Evolutionary conservation across 352 stramenopile species (phyloP).

Genomic region (Pythium oligandrum): DNA sequence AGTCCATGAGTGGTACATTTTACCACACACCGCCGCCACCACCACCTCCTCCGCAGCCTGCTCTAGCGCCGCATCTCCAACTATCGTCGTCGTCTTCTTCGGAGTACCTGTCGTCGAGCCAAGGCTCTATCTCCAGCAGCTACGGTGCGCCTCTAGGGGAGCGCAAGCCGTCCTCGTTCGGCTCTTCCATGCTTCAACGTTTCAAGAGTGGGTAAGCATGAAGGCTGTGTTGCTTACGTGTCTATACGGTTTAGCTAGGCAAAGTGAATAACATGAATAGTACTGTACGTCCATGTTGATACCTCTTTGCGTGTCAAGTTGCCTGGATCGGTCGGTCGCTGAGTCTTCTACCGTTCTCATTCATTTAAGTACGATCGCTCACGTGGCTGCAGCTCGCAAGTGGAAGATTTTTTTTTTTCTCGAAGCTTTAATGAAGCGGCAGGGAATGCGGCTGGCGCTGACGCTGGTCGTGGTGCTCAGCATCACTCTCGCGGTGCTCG

Average conservation of each 20-base stretch:
- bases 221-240: too few relatives aligned
- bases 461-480: slow-evolving; percentile 27
- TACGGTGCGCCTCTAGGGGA: slow-evolving; percentile 24
- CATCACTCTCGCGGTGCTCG: slow-evolving; percentile 4
- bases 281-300: too few relatives aligned
- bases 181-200: slow-evolving; percentile 50
- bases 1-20: slow-evolving; percentile 2
- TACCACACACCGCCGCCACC: slow-evolving; percentile 7
- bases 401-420: too few relatives aligned
- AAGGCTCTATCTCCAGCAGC: slow-evolving; percentile 29
- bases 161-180: slow-evolving; percentile 45
- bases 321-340: too few relatives aligned
- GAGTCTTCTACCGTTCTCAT: too few relatives aligned
- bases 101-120: slow-evolving; percentile 44
- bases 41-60: slow-evolving; percentile 1
- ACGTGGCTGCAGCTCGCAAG: too few relatives aligned
- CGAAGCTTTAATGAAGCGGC: too few relatives aligned
- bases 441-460: neutral
- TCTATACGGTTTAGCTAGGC: too few relatives aligned
- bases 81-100: slow-evolving; percentile 30
- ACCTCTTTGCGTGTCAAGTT: too few relatives aligned
- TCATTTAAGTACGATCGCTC: too few relatives aligned
- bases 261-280: too few relatives aligned
- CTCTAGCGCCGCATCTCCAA: slow-evolving; percentile 7
- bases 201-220: slow-evolving; percentile 33